Percentiles rank a stretch among this genome's conserved stretches.
These are phyloP conservation scores for Acacia confusa DNA, from an alignment of 306 rosid genomes.

Conservation along the genomic window DNA sequence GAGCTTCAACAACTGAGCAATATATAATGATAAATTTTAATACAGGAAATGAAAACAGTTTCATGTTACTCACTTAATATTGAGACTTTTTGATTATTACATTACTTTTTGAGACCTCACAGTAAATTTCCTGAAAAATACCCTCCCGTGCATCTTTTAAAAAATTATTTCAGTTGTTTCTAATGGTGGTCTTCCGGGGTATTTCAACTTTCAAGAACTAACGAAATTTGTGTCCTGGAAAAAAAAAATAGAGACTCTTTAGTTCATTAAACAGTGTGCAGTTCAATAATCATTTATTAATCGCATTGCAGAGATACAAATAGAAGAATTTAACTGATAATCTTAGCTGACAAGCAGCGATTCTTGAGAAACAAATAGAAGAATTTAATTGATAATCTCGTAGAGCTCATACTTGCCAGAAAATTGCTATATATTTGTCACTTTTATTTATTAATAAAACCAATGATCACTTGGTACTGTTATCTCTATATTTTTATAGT, in stretches of 20 bases:
- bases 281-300: background rate
- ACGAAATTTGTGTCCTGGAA: background rate
- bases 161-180: background rate
- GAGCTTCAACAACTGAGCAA: too few relatives aligned
- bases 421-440: background rate
- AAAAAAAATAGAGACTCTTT: background rate
- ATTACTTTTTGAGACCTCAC: too few relatives aligned
- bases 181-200: background rate
- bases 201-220: background rate
- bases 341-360: background rate
- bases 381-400: background rate
- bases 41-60: too few relatives aligned
- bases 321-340: background rate
- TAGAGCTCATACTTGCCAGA: background rate
- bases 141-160: too few relatives aligned
- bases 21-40: too few relatives aligned
- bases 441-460: background rate
- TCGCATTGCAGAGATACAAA: background rate
- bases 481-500: background rate
- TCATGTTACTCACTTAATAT: too few relatives aligned
- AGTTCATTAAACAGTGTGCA: background rate
- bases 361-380: background rate
- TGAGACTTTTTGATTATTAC: too few relatives aligned
- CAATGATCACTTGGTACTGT: background rate
- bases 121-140: too few relatives aligned